These are phyloP conservation scores for Trypanosoma platydactyli DNA, from an alignment of 208 protist species.

Conservation along the genomic window DNA sequence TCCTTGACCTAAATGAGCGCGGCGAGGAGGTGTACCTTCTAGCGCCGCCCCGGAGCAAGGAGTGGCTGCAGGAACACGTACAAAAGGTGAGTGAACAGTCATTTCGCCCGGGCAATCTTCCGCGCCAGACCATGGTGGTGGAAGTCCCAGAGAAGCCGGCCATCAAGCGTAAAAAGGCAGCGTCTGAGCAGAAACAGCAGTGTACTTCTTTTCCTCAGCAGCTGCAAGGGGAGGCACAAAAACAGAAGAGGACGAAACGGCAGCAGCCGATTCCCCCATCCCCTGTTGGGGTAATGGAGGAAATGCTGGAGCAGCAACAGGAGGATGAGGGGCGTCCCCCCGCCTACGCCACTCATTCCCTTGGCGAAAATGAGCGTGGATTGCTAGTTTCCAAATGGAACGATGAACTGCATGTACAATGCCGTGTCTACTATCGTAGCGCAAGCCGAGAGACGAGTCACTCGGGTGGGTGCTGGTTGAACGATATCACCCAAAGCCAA, in stretches of 20 bases:
- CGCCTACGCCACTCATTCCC: too few species aligned
- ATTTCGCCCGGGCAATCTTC: constrained; percentile 10
- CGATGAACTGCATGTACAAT: too few species aligned
- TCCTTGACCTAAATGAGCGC: constrained; percentile 18
- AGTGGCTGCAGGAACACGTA: constrained; percentile 19
- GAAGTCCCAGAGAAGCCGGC: constrained; percentile 17
- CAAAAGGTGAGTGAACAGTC: neutral
- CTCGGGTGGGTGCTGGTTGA: too few species aligned
- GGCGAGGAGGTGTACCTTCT: constrained; percentile 21
- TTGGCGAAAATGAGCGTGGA: too few species aligned
- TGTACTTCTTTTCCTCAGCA: neutral
- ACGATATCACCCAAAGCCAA: too few species aligned
- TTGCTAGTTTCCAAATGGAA: too few species aligned
- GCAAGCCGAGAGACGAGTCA: too few species aligned
- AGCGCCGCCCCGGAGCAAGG: constrained; percentile 14
- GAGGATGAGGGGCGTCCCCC: neutral
- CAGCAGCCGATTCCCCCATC: neutral
- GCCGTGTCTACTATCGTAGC: too few species aligned
- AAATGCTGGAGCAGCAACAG: neutral
- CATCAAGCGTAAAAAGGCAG: neutral
- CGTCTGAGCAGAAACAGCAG: neutral
- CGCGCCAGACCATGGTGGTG: constrained; percentile 28
- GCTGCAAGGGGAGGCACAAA: neutral
- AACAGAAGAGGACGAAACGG: neutral
- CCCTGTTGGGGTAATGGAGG: neutral